Evolutionary conservation across 2,329 filamentous ascomycete genomes (phyloP).

Genomic region (Didymellaceae sp.): DNA sequence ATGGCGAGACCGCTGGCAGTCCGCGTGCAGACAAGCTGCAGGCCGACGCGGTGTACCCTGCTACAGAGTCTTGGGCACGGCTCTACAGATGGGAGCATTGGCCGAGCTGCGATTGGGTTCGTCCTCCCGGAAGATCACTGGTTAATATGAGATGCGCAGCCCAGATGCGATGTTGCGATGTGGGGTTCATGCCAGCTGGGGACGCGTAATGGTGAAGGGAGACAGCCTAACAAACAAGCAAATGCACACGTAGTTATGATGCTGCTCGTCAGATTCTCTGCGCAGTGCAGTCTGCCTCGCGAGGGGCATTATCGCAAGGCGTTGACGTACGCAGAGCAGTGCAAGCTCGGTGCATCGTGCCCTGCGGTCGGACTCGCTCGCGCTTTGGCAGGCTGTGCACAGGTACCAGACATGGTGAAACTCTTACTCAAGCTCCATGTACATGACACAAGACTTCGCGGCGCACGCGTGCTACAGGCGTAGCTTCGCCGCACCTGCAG

Average conservation of each 20-base stretch:
- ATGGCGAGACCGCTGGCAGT: not conserved
- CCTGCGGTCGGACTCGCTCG: conserved; percentile 6
- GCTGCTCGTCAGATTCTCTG: not conserved
- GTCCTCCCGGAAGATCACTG: not conserved
- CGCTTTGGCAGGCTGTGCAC: conserved; percentile 12
- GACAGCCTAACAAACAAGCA: not conserved
- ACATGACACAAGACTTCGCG: conserved; percentile 8
- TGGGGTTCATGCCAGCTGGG: conserved; percentile 1
- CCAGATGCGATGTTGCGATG: conserved; percentile 1
- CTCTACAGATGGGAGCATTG: not conserved
- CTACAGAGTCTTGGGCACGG: not conserved
- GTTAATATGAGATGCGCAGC: not conserved
- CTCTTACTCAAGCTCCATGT: conserved; percentile 12
- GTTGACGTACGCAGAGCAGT: no score
- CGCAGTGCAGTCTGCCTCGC: conserved; percentile 12
- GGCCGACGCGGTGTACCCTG: not conserved
- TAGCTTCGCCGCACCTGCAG: not conserved
- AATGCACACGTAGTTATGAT: conserved; percentile 1
- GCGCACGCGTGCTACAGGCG: not conserved
- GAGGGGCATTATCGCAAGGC: not conserved
- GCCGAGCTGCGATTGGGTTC: not conserved
- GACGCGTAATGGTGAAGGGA: conserved; percentile 15
- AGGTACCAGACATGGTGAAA: conserved; percentile 10
- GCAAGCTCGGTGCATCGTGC: not conserved
- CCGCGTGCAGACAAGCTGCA: not conserved